A percentile compares a stretch with the other conserved stretches of the same genome.
These are phyloP conservation scores for Phytophthora pini DNA, from an alignment of 352 stramenopile species.

Conservation along the genomic window DNA sequence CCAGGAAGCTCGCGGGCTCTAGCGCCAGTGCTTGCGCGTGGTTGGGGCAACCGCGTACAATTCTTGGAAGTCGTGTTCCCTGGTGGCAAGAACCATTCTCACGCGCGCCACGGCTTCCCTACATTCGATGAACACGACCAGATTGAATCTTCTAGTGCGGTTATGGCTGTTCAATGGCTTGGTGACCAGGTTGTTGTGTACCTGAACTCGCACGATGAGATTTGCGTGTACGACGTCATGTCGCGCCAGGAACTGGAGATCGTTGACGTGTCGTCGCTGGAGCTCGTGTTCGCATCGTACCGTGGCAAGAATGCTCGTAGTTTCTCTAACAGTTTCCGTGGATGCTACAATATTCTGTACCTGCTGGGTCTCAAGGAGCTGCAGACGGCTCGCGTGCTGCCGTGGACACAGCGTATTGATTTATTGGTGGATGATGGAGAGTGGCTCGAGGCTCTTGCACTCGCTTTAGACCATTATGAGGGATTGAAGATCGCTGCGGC, in stretches of 20 bases:
- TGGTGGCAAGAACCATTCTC: slow-evolving; percentile 71
- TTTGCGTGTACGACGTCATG: slow-evolving; percentile 97
- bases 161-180: slow-evolving; percentile 96
- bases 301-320: slow-evolving; percentile 84
- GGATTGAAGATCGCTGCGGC: slow-evolving; percentile 84
- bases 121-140: slow-evolving; percentile 95
- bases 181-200: slow-evolving; percentile 96
- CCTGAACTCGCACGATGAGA: slow-evolving; percentile 95
- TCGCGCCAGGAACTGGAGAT: slow-evolving; percentile 95
- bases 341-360: slow-evolving; percentile 94
- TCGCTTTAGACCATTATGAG: slow-evolving; percentile 97
- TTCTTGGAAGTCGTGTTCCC: slow-evolving; percentile 92
- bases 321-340: slow-evolving; percentile 91
- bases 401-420: slow-evolving; percentile 94
- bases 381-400: slow-evolving; percentile 90
- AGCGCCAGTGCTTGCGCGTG: slow-evolving; percentile 92
- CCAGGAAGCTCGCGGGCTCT: slow-evolving; percentile 82
- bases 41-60: slow-evolving; percentile 94
- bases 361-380: slow-evolving; percentile 94
- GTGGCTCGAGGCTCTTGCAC: slow-evolving; percentile 96
- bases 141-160: slow-evolving; percentile 87
- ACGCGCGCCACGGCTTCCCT: slow-evolving; percentile 90
- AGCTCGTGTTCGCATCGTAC: slow-evolving; percentile 94
- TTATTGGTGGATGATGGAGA: slow-evolving; percentile 95
- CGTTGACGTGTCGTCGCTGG: slow-evolving; percentile 93